Conservation (phyloP, 2,329 filamentous ascomycete species). For the Sporothrix protearum region DNA sequence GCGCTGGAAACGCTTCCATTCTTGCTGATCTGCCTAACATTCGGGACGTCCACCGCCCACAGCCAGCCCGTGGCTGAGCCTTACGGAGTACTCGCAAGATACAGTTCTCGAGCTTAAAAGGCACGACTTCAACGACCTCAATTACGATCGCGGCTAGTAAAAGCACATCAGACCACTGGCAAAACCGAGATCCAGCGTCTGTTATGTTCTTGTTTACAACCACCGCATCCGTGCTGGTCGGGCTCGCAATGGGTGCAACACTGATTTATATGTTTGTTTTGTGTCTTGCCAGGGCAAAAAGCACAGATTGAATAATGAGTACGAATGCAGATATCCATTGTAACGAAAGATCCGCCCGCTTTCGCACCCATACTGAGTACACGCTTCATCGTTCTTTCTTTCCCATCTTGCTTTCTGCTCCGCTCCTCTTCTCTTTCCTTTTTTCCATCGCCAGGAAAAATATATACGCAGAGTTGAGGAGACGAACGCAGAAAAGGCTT, state of each 20-base stretch:
- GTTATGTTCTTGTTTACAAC: not conserved
- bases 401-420: not conserved
- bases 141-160: not conserved
- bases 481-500: not conserved
- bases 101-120: not conserved
- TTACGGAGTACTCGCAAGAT: too few relatives aligned
- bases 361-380: not conserved
- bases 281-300: not conserved
- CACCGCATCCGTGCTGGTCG: not conserved
- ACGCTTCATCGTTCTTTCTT: conserved; percentile 5
- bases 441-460: not conserved
- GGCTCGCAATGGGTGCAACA: not conserved
- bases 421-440: not conserved
- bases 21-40: not conserved
- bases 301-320: not conserved
- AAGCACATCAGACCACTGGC: not conserved
- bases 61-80: not conserved
- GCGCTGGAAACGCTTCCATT: not conserved
- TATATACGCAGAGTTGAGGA: too few relatives aligned
- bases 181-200: not conserved
- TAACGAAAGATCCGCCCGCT: not conserved
- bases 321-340: not conserved
- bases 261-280: not conserved
- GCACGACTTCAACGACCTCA: not conserved
- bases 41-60: not conserved